Base-by-base conservation (phyloP, 2,329 filamentous ascomycete species). In the Phialophora macrospora region DNA sequence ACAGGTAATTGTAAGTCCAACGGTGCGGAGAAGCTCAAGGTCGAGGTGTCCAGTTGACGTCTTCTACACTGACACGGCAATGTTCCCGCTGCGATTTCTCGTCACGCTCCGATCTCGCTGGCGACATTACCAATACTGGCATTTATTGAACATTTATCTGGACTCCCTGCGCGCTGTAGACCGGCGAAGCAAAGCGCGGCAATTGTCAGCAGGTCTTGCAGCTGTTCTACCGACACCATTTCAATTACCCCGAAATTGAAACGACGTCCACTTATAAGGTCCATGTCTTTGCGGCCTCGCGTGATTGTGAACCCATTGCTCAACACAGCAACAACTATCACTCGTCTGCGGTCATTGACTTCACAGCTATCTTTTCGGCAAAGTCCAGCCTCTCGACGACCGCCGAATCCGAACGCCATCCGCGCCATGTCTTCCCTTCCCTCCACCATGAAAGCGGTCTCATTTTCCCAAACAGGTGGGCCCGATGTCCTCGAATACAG, bases 381-480 rank as follows among this genome's bases (percentile, higher is more conserved):
- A 32, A 54, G 14, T 14, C 62, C 41, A 17, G 14, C 30, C 22
- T 28, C 28, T 3, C 24, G n/a, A n/a, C 52, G n/a, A n/a, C 22
- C 30, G n/a, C 22, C 54, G 11, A 56, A 46, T 17, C 9, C 49
- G 4, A 34, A 24, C 32, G 6, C 30, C 20, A 30, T 49, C 30
- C 67, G 70, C 49, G 68, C 51, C 48, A 67, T 70, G 68, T 66
- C 68, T 32, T 69, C 70, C 6, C 26, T 72, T 24, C 68, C 68
- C 14, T 69, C 65, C 68, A 88, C 85, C 46, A 92, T 92, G 89
- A 88, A 89, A 74, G 90, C 87, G 64, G 82, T 96, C 68, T 80
- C 89, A 55, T 86, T 93, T 72, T 85, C 89, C 72, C 87, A 90
- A 81, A 90, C 83, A 22, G 91, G 91, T 66, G 90, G 88, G 8